These are phyloP conservation scores for Colletotrichum spaethianum DNA, from an alignment of 2,329 filamentous ascomycete genomes.

Conservation along the genomic window DNA sequence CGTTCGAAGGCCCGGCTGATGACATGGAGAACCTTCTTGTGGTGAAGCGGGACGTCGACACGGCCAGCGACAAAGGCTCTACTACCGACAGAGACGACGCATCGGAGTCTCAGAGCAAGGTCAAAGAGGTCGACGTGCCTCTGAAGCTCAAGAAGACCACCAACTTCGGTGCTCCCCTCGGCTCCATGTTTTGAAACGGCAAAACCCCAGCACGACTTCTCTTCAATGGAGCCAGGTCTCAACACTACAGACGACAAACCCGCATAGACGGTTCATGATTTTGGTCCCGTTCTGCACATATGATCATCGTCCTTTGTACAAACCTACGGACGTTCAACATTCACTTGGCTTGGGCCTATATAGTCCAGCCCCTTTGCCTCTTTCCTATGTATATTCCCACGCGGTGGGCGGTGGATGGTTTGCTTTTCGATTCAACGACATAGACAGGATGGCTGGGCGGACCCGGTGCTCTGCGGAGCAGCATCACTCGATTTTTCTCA, in stretches of 20 bases:
- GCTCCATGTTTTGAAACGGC: constrained; percentile 36
- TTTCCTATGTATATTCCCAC: constrained; percentile 31
- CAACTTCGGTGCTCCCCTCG: constrained; percentile 47
- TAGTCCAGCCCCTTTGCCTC: constrained; percentile 10
- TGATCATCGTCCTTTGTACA: constrained; percentile 24
- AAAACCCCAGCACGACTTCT: background rate
- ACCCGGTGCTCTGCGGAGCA: constrained; percentile 22
- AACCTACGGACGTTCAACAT: constrained; percentile 24
- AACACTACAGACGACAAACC: background rate
- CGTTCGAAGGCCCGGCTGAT: constrained; percentile 25
- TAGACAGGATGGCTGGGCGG: constrained; percentile 27
- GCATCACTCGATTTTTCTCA: constrained; percentile 33
- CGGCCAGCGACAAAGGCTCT: constrained; percentile 32
- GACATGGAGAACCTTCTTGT: constrained; percentile 33
- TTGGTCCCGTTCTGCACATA: constrained; percentile 36
- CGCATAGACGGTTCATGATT: constrained; percentile 25
- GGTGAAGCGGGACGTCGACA: constrained; percentile 32
- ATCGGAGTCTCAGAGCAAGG: constrained; percentile 45
- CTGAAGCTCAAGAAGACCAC: constrained; percentile 61
- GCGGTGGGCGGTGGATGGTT: background rate
- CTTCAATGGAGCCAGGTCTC: constrained; percentile 20
- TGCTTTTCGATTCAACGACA: constrained; percentile 24
- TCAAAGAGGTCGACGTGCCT: constrained; percentile 58
- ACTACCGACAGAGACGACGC: constrained; percentile 45
- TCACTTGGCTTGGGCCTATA: constrained; percentile 12